Evolutionary conservation across 2,329 filamentous ascomycete genomes (phyloP).

Genomic region (Bertia moriformis): DNA sequence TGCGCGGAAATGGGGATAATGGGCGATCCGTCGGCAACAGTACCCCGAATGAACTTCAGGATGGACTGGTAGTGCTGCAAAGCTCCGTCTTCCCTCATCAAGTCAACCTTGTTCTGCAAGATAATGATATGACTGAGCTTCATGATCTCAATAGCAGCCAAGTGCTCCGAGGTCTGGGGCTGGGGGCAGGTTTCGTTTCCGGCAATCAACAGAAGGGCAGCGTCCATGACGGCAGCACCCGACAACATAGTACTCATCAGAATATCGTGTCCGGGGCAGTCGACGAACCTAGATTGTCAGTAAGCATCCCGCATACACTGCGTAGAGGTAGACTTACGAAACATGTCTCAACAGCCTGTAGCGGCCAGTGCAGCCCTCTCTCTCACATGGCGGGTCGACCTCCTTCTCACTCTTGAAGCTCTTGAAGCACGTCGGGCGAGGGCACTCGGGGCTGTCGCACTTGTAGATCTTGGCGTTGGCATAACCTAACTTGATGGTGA

Average conservation of each 20-base stretch:
- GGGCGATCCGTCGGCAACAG: constrained; percentile 83
- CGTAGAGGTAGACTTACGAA: too few species aligned
- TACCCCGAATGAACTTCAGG: constrained; percentile 94
- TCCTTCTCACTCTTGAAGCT: constrained; percentile 99
- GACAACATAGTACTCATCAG: constrained; percentile 99
- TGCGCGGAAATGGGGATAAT: constrained; percentile 96
- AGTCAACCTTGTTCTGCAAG: constrained; percentile 96
- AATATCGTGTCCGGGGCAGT: constrained; percentile 99
- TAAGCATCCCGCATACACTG: too few species aligned
- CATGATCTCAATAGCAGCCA: constrained; percentile 99
- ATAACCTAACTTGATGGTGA: constrained; percentile 99
- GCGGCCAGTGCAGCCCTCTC: constrained; percentile 74
- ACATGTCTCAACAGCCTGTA: constrained; percentile 85
- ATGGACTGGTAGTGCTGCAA: constrained; percentile 93
- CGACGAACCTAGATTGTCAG: constrained; percentile 63
- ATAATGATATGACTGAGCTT: constrained; percentile 99
- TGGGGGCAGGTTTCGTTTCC: constrained; percentile 98
- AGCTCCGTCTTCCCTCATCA: constrained; percentile 92
- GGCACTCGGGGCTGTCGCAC: constrained; percentile 84
- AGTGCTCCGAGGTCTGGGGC: constrained; percentile 94
- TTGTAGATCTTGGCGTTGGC: constrained; percentile 99
- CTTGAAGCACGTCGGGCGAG: constrained; percentile 84
- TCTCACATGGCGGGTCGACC: constrained; percentile 88
- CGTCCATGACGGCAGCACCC: constrained; percentile 98
- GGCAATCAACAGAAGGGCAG: constrained; percentile 85